Evolutionary conservation across 495 filamentous ascomycete species (phyloP).

Genomic region (Tuber calosporum): DNA sequence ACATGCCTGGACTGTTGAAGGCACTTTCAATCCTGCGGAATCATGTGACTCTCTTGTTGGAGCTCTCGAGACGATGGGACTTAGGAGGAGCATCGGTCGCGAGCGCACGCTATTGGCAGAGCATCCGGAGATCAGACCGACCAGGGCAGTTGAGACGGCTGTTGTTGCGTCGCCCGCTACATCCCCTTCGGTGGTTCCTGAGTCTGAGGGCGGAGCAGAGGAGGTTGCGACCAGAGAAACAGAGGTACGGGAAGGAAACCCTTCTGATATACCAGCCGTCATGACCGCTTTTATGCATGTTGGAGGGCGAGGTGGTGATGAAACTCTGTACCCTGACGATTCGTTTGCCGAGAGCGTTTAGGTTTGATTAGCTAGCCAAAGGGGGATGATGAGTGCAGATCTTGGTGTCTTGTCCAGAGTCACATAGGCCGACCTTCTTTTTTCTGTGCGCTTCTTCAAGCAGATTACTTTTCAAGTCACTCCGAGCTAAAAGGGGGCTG

Average conservation of each 20-base stretch:
- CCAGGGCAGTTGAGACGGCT: slow-evolving; percentile 33
- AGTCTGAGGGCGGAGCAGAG: slow-evolving; percentile 10
- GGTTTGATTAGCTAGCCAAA: neutral
- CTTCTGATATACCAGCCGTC: slow-evolving; percentile 21
- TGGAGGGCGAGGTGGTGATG: slow-evolving; percentile 39
- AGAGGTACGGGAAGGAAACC: slow-evolving; percentile 54
- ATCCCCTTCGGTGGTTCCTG: neutral
- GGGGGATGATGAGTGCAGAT: neutral
- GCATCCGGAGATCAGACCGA: slow-evolving; percentile 51
- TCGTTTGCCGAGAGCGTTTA: slow-evolving; percentile 3
- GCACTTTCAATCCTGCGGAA: slow-evolving; percentile 56
- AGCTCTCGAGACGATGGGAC: slow-evolving; percentile 71
- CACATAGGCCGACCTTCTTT: neutral
- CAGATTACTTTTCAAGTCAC: neutral
- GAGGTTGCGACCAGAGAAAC: slow-evolving; percentile 56
- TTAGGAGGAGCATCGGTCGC: slow-evolving; percentile 69
- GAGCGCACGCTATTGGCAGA: slow-evolving; percentile 73
- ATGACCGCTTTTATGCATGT: slow-evolving; percentile 40
- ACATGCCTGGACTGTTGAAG: slow-evolving; percentile 76
- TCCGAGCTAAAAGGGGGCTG: neutral
- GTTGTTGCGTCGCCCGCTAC: neutral
- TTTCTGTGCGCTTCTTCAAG: neutral
- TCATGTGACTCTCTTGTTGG: slow-evolving; percentile 90
- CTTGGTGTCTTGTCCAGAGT: neutral
- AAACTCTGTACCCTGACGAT: slow-evolving; percentile 32